phyloP scores from a whole-genome alignment of 1,284 basidiomycete genomes.

The Ceratobasidium sp. region DNA sequence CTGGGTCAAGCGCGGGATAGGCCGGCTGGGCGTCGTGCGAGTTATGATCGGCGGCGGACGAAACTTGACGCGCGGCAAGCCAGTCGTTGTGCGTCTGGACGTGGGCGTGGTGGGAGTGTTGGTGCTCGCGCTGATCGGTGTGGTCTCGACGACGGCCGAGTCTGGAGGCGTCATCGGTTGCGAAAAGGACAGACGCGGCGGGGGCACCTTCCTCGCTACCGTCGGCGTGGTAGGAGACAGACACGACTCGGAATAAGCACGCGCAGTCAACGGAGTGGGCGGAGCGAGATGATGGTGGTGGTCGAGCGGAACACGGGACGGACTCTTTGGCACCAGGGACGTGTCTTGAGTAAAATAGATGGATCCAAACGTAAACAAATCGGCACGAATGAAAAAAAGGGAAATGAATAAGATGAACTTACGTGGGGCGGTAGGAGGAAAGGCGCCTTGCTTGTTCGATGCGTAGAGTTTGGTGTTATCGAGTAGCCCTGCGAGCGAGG shows the following conservation, averaged over 20 bases:
- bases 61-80: constrained; percentile 40
- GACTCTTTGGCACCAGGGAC: constrained; percentile 21
- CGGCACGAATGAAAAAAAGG: neutral
- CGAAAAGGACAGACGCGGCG: constrained; percentile 19
- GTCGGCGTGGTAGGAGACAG: neutral
- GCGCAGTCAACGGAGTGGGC: constrained; percentile 8
- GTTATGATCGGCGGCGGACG: constrained; percentile 42
- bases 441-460: constrained; percentile 27
- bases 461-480: constrained; percentile 44
- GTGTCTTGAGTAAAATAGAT: neutral
- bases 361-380: constrained; percentile 23
- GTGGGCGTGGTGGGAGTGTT: constrained; percentile 6
- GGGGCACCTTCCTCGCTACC: neutral
- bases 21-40: constrained; percentile 36
- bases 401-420: constrained; percentile 4
- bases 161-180: constrained; percentile 40
- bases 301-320: constrained; percentile 16
- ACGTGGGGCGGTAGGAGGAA: constrained; percentile 27
- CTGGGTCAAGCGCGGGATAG: constrained; percentile 7
- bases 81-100: neutral
- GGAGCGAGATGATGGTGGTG: constrained; percentile 30
- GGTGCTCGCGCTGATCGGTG: constrained; percentile 20
- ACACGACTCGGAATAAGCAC: constrained; percentile 12
- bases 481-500: constrained; percentile 32
- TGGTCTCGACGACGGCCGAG: constrained; percentile 29